Conservation (phyloP, 2,329 filamentous ascomycete species). For the Nemania diffusa region DNA sequence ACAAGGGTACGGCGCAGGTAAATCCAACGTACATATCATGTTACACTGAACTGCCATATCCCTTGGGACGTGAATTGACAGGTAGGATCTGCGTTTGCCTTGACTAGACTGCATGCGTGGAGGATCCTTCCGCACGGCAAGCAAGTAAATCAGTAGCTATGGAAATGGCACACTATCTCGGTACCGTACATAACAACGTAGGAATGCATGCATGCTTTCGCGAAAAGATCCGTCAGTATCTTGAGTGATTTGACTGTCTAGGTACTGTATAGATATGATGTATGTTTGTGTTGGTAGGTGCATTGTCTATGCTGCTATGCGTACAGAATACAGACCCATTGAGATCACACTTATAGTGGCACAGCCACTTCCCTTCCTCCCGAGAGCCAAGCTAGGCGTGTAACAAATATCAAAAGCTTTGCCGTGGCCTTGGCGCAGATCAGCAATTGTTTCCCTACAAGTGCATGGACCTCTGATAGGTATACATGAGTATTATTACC, state of each 20-base stretch:
- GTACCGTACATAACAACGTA: not conserved
- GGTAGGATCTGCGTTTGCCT: constrained; percentile 21
- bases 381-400: constrained; percentile 12
- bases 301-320: not conserved
- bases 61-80: not conserved
- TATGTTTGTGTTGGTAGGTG: no score
- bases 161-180: not conserved
- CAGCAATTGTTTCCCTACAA: constrained; percentile 5
- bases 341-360: not conserved
- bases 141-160: not conserved
- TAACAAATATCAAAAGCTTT: constrained; percentile 9
- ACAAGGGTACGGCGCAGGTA: not conserved
- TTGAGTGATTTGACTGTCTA: constrained; percentile 14
- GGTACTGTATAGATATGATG: not conserved
- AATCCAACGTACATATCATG: not conserved
- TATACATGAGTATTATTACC: not conserved
- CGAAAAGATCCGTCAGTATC: not conserved
- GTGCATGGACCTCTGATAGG: no score
- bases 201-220: not conserved
- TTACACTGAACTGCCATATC: not conserved
- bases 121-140: constrained; percentile 18
- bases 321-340: not conserved
- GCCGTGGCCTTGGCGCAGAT: constrained; percentile 26
- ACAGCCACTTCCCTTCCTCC: constrained; percentile 9
- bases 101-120: constrained; percentile 19